Percentiles rank a stretch among this genome's conserved stretches.
Conservation (phyloP, 768 basidiomycete species). For the Clavulina sp. region DNA sequence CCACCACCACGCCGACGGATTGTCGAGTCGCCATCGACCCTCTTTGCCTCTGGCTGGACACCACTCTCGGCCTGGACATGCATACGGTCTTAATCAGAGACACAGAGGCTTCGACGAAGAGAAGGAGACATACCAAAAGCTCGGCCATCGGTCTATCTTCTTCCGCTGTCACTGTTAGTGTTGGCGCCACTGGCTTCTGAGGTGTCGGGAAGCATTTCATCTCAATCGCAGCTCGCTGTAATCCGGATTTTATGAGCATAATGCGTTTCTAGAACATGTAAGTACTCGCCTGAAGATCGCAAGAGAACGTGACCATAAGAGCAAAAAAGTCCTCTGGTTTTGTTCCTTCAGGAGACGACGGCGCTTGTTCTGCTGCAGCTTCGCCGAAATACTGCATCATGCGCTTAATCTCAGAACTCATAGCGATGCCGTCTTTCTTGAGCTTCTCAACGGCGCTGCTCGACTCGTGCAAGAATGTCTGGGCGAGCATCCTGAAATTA, state of each 20-base stretch:
- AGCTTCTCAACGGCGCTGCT: constrained; percentile 44
- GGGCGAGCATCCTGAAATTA: constrained; percentile 18
- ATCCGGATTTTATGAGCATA: neutral
- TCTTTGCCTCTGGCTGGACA: neutral
- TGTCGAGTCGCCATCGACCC: constrained; percentile 1
- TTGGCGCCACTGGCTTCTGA: constrained; percentile 15
- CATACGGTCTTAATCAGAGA: neutral
- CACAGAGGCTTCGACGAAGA: neutral
- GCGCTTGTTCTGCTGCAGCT: constrained; percentile 31
- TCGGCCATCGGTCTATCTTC: neutral
- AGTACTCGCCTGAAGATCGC: constrained; percentile 41
- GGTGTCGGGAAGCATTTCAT: constrained; percentile 35
- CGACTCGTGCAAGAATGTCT: constrained; percentile 37
- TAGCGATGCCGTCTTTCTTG: constrained; percentile 34
- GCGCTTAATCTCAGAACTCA: constrained; percentile 43
- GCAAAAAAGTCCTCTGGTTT: constrained; percentile 77
- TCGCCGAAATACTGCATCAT: constrained; percentile 67
- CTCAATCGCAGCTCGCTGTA: constrained; percentile 53
- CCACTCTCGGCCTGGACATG: neutral
- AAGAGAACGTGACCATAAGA: constrained; percentile 54
- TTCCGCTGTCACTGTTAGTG: neutral
- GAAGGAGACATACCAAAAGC: neutral
- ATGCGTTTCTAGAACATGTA: neutral
- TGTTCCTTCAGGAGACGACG: constrained; percentile 19
- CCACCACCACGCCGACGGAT: constrained; percentile 1